Evolutionary conservation across 2,329 filamentous ascomycete genomes (phyloP).

Genomic region (Ophiostoma pallidulum): DNA sequence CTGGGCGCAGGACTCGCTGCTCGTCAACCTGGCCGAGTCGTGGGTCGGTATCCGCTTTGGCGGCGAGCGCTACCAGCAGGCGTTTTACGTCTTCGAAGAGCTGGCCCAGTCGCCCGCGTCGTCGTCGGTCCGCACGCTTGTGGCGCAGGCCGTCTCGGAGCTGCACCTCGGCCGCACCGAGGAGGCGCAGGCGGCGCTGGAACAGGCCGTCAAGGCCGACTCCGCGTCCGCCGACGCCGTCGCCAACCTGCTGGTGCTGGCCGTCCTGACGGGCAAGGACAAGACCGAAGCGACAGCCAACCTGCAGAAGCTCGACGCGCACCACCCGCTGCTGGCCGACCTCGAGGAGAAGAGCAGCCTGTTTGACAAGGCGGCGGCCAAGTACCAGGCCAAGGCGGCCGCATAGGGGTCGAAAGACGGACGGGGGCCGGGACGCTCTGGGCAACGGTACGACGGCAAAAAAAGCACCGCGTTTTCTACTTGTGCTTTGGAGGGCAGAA

Average conservation of each 20-base stretch:
- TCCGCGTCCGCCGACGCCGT: constrained; percentile 63
- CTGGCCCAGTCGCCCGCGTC: constrained; percentile 79
- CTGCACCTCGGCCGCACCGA: constrained; percentile 80
- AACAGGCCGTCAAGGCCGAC: constrained; percentile 69
- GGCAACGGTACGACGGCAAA: too few species aligned
- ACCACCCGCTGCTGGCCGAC: constrained; percentile 64
- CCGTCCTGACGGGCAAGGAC: constrained; percentile 66
- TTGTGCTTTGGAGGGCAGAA: not conserved
- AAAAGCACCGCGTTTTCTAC: too few species aligned
- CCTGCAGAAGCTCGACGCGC: constrained; percentile 48
- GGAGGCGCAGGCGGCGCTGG: constrained; percentile 78
- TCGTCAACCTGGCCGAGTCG: constrained; percentile 90
- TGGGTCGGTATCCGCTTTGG: constrained; percentile 89
- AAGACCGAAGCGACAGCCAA: constrained; percentile 45
- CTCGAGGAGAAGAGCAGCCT: constrained; percentile 75
- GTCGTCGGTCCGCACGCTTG: constrained; percentile 63
- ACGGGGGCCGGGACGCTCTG: not conserved
- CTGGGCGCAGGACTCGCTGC: constrained; percentile 89
- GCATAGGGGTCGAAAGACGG: constrained; percentile 27
- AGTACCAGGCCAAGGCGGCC: constrained; percentile 77
- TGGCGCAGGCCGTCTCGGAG: constrained; percentile 85
- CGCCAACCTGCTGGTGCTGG: constrained; percentile 74
- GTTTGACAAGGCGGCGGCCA: constrained; percentile 77
- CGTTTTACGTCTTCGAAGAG: constrained; percentile 97
- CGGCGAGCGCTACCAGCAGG: constrained; percentile 90